phyloP scores from a whole-genome alignment of 2,329 filamentous ascomycete genomes.

The Alternaria atra region DNA sequence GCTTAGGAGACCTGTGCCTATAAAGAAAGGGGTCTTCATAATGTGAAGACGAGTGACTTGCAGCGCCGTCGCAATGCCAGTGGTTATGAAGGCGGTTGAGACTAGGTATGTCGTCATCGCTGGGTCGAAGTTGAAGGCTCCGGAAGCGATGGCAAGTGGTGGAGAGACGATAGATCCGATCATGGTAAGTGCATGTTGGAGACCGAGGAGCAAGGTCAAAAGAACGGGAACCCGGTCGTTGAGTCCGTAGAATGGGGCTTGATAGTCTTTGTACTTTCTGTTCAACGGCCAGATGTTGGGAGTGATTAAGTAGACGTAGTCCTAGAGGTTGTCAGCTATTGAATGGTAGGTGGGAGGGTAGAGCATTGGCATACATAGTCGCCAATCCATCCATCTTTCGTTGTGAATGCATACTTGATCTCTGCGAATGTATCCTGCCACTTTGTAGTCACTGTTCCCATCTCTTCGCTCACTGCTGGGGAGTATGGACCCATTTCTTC shows the following conservation, averaged over 20 bases:
- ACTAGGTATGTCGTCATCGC: slow-evolving; percentile 38
- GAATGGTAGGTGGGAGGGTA: neutral
- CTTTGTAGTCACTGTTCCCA: slow-evolving; percentile 7
- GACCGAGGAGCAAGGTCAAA: slow-evolving; percentile 37
- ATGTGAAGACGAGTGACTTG: slow-evolving; percentile 41
- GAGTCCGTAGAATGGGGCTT: slow-evolving; percentile 39
- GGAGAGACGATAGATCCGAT: slow-evolving; percentile 39
- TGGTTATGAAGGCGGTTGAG: slow-evolving; percentile 41
- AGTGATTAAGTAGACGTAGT: slow-evolving; percentile 46
- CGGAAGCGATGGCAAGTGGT: slow-evolving; percentile 41
- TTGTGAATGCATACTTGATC: slow-evolving; percentile 47
- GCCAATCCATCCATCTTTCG: slow-evolving; percentile 51
- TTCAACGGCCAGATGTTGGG: slow-evolving; percentile 36
- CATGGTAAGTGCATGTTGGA: slow-evolving; percentile 45
- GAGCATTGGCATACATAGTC: slow-evolving; percentile 45
- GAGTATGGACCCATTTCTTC: slow-evolving; percentile 16
- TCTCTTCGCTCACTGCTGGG: slow-evolving; percentile 9
- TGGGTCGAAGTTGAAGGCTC: slow-evolving; percentile 39
- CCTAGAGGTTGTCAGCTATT: slow-evolving; percentile 30
- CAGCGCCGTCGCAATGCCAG: slow-evolving; percentile 38
- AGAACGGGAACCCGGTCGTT: slow-evolving; percentile 38
- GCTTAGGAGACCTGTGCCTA: slow-evolving; percentile 37
- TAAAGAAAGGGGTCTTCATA: slow-evolving; percentile 37
- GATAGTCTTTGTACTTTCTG: slow-evolving; percentile 37
- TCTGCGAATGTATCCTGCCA: slow-evolving; percentile 21